phyloP scores from a whole-genome alignment of 306 rosid genomes.

The Rosa rugosa region DNA sequence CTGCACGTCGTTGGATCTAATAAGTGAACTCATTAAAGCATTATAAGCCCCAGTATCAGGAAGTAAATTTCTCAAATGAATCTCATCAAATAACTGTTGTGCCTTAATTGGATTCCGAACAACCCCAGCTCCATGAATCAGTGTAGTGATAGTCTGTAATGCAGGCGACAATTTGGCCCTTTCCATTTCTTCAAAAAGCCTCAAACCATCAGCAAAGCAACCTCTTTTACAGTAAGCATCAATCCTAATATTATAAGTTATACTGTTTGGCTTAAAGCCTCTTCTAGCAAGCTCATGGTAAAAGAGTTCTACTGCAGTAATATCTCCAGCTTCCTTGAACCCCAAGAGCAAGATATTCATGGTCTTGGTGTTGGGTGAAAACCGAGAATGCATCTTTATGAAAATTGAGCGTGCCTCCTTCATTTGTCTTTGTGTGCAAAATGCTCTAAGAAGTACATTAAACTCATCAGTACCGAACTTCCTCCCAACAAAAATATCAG shows the following conservation, averaged over 20 bases:
- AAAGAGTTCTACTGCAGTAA: conserved; percentile 73
- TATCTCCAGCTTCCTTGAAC: conserved; percentile 82
- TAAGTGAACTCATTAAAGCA: conserved; percentile 64
- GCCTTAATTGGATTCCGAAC: conserved; percentile 61
- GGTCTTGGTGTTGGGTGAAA: conserved; percentile 61
- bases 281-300: conserved; percentile 82
- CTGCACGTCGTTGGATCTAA: conserved; percentile 56
- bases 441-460: conserved; percentile 71
- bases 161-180: conserved; percentile 39
- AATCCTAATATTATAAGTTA: conserved; percentile 71
- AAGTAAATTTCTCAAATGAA: conserved; percentile 48
- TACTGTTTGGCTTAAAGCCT: conserved; percentile 65
- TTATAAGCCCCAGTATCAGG: conserved; percentile 70
- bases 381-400: conserved; percentile 56
- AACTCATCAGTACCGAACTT: conserved; percentile 71
- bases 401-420: conserved; percentile 83
- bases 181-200: conserved; percentile 82
- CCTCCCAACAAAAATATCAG: conserved; percentile 50
- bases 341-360: conserved; percentile 90
- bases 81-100: conserved; percentile 58
- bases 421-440: conserved; percentile 80
- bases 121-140: conserved; percentile 93
- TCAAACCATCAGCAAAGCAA: conserved; percentile 67
- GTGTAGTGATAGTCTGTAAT: conserved; percentile 67
- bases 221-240: conserved; percentile 83